Base-by-base conservation (phyloP, 331 rosid genomes). In the Cydonia oblonga region DNA sequence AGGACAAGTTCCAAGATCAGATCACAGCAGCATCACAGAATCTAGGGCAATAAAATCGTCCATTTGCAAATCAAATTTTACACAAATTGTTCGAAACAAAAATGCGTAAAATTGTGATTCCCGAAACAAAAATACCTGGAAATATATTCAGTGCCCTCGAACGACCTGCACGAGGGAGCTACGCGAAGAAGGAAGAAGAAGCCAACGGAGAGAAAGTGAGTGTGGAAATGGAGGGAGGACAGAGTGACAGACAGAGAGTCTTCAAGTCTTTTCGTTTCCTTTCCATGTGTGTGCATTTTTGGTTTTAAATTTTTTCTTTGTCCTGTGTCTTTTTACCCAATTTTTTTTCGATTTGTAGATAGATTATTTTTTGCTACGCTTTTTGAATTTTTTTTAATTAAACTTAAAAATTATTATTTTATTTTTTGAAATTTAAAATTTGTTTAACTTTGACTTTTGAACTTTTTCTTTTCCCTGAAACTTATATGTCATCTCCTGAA, bases 21-120 rank as follows among this genome's bases (percentile, higher is more conserved):
- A 89, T 89, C 96, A 81, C 81, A 76, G 71, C 25, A 75, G 77
- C 76, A 26, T 74, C 84, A 66, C 73, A 66, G 72, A 78, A 83
- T 72, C 78, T 74, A 82, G 85, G 88, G 87, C 83, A 84, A 72
- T 64, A 57, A 51, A 56, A 81, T 69, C 80, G 77, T 66, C 80
- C 30, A 73, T 60, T 69, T 70, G 73, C 24, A 68, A 72, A 38
- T 54, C 76, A 59, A 78, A 78, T 61, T 60, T 59, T 49, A 26
- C 9, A 42, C 2, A 44, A 62, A 7, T 8, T 38, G 16, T n/a
- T 59, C 68, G 22, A 14, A 35, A 16, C 54, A 56, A 26, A 67
- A 64, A 7, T 2, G 38, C 11, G 30, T 5, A 24, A 38, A 20
- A 6, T 25, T 5, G 20, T 38, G 62, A 25, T n/a, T 33, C 19